Evolutionary conservation across 2,329 filamentous ascomycete genomes (phyloP), one percentile per base, ranked within the genome.

Genomic region (Exophiala viscosa): DNA sequence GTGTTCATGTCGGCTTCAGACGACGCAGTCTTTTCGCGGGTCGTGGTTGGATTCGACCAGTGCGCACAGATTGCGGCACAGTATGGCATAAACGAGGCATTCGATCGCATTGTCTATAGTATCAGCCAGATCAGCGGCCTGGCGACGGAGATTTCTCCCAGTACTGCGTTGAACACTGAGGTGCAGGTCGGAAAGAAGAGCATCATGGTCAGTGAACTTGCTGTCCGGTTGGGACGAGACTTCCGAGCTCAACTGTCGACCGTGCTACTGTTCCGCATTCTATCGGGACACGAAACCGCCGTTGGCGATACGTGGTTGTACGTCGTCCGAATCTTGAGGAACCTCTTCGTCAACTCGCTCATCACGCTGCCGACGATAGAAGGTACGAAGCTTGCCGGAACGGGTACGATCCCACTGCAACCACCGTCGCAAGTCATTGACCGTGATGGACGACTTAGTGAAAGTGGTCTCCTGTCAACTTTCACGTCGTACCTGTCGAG

Each of bases 1-100:
- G 93, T 99, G 3, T 99, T 99, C 74, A 95, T 97, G 86, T 97
- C 92, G 33, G 95, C 95, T 13, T 95, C 90, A 0, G 95, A 99
- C 65, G 93, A 99, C 68, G 83, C 92, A 0, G 93, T 99, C 2
- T 99, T 96, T 67, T 89, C 89, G 33, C 84, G 93, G 54, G 88
- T 99, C 14, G 90, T 97, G 23, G 88, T 88, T 43, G 93, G 93
- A 1, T 99, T 99, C 65, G 90, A 96, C 63, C 92, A 99, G 69
- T 97, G 92, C 68, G 91, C 93, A 14, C 86, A 89, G 54, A 95
- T 99, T 60, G 92, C 93, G 5, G 85, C 89, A 6, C 88, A 84
- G 65, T 92, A 96, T 69, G 82, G 81, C 10, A 79, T 95, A 62
- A 87, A 81, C 1, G 91, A 96, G 61, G 91, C 89, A 32, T 79